Base-by-base conservation (phyloP, 768 basidiomycete species). In the Glaciozyma antarctica region DNA sequence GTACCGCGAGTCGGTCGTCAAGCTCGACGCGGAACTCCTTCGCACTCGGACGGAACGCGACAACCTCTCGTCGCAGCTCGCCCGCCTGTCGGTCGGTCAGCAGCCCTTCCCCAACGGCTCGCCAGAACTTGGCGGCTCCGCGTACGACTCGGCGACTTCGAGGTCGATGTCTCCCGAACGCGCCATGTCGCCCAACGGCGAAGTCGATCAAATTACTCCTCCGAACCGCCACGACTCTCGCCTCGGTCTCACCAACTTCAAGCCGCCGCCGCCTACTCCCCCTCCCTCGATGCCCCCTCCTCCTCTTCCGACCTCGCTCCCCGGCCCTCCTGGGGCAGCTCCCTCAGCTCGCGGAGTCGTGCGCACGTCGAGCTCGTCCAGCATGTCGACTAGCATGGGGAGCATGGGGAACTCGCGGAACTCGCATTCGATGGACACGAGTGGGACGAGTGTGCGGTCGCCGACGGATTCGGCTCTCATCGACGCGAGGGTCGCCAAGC, bases 241-340 rank as follows among this genome's bases (percentile, higher is more conserved):
- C 49, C 56, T 71, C 63, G 44, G 58, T 63, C 43, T 47, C 49
- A 66, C 67, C 43, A 66, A 71, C 75, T 79, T 83, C 71, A 92
- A 91, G 77, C 82, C 88, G 21, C 90, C 90, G 38, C 91, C 90
- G 22, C 87, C 88, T 0, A 88, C 87, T 0, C 90, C 91, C 13
- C 89, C 92, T 16, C 92, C 91, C 0, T 82, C 87, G 41, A 83
- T 89, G 16, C 92, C 92, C 1, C 88, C 88, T 26, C 88, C 88
- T 2, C 88, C 69, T 7, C 44, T 55, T 0, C 63, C 63, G 0
- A 67, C 30, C 9, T 32, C 65, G 4, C 64, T 41, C 62, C 9
- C 68, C 65, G 22, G 64, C 61, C 21, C 59, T 62, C 1, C 48
- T 64, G 1, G 62, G 13, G 38, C 7, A 41, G 13, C 38, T 15